Percentiles rank a stretch among this genome's conserved stretches.
Conservation (phyloP, 2,329 filamentous ascomycete species). For the Rhynchosporium graminicola region DNA sequence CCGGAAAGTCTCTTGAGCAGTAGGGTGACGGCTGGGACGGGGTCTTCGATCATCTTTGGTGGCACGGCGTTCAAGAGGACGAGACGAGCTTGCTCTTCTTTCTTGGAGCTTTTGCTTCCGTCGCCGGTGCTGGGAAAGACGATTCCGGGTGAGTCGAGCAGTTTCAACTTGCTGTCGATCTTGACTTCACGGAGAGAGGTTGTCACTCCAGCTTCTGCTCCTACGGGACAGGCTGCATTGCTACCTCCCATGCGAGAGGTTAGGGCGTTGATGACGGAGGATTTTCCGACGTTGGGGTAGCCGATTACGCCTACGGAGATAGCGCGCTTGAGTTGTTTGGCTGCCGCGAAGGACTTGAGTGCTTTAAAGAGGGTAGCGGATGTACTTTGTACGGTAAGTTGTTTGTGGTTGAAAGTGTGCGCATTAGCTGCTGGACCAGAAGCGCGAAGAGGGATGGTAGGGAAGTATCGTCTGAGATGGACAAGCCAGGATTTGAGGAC, state of each 20-base stretch:
- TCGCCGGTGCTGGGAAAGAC: constrained; percentile 77
- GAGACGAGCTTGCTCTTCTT: constrained; percentile 78
- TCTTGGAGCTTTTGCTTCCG: constrained; percentile 54
- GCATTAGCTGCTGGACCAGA: constrained; percentile 81
- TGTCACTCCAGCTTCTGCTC: constrained; percentile 89
- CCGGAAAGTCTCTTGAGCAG: constrained; percentile 79
- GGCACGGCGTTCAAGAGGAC: constrained; percentile 89
- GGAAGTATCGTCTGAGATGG: constrained; percentile 86
- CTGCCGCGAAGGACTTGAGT: constrained; percentile 83
- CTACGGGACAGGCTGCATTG: constrained; percentile 76
- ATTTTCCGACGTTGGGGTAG: constrained; percentile 96
- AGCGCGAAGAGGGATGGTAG: constrained; percentile 84
- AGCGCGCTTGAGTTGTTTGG: constrained; percentile 82
- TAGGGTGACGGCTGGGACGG: constrained; percentile 80
- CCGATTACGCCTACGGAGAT: constrained; percentile 92
- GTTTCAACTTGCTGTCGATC: constrained; percentile 89
- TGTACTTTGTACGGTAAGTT: constrained; percentile 83
- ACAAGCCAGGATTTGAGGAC: constrained; percentile 83
- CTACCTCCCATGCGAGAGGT: constrained; percentile 73
- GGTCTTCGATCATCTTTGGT: constrained; percentile 91
- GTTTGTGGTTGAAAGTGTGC: constrained; percentile 88
- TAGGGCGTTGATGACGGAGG: constrained; percentile 92
- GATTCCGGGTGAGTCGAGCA: constrained; percentile 92
- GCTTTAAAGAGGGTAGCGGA: constrained; percentile 83
- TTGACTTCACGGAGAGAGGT: constrained; percentile 88